Evolutionary conservation across 208 protist genomes (phyloP).

Genomic region (Acanthamoeba lenticulata): DNA sequence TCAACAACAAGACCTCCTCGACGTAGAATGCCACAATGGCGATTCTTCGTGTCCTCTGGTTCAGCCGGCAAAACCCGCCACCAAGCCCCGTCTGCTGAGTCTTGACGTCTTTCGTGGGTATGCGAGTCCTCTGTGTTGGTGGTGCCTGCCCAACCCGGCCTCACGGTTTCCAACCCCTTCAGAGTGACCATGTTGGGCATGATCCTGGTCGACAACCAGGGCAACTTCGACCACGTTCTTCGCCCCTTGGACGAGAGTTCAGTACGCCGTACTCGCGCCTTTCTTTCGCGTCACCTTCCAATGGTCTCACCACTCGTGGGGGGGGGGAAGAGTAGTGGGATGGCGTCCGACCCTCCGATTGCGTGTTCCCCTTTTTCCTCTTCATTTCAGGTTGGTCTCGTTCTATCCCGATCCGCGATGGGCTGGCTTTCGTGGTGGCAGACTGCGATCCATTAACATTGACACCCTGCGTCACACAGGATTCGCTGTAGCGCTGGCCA

Average conservation of each 20-base stretch:
- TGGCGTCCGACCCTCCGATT: neutral
- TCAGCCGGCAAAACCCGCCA: too few relatives aligned
- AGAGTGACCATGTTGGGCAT: neutral
- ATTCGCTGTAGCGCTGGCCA: neutral
- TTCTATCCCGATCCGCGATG: neutral
- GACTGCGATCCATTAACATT: too few relatives aligned
- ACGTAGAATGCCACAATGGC: too few relatives aligned
- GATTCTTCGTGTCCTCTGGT: too few relatives aligned
- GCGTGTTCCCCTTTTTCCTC: constrained; percentile 19
- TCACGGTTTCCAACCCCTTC: neutral
- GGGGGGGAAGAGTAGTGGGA: neutral
- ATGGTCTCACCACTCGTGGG: neutral
- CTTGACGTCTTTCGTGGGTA: neutral
- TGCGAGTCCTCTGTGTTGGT: neutral
- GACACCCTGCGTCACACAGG: neutral
- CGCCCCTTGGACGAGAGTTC: neutral
- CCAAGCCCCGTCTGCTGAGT: neutral
- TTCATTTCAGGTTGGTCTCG: neutral
- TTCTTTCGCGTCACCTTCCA: neutral
- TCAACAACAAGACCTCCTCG: too few relatives aligned
- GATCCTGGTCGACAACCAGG: neutral
- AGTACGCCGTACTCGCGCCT: neutral
- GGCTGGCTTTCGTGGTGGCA: too few relatives aligned
- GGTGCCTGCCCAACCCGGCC: neutral
- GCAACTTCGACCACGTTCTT: neutral